Conservation (phyloP, 805 yeast species). For the Metschnikowia kofuensis region DNA sequence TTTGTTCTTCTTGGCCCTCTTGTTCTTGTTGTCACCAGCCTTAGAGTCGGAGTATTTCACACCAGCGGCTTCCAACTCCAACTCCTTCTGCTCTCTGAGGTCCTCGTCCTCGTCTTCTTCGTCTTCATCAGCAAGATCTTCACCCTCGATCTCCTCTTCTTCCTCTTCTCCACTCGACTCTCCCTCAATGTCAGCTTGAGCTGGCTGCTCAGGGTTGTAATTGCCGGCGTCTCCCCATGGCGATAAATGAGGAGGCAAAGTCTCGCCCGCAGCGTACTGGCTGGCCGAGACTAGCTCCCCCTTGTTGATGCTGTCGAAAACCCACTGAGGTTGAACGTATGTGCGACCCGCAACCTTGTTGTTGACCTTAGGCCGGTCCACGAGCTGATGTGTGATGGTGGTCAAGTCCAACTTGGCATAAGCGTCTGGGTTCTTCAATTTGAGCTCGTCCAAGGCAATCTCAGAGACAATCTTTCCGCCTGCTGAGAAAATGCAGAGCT, state of each 20-base stretch:
- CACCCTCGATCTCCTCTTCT: conserved; percentile 50
- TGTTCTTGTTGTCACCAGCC: conserved; percentile 16
- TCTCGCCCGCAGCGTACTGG: conserved; percentile 88
- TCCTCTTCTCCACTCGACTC: conserved; percentile 45
- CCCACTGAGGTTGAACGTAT: conserved; percentile 97
- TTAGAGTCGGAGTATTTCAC: conserved; percentile 63
- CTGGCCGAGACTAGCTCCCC: conserved; percentile 71
- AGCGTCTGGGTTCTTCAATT: conserved; percentile 44
- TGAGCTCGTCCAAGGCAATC: conserved; percentile 76
- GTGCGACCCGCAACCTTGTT: conserved; percentile 87
- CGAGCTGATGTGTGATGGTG: conserved; percentile 85
- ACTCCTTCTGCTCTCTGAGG: conserved; percentile 79
- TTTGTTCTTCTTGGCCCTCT: conserved; percentile 27
- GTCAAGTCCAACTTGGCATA: conserved; percentile 55
- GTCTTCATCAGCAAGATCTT: conserved; percentile 37
- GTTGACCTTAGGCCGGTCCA: conserved; percentile 82
- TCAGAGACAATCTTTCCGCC: conserved; percentile 89
- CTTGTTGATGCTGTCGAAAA: conserved; percentile 87
- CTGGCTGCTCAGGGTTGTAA: conserved; percentile 73
- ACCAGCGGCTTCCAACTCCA: conserved; percentile 79
- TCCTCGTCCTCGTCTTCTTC: conserved; percentile 58
- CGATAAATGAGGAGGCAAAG: conserved; percentile 92
- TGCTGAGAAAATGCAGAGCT: conserved; percentile 78
- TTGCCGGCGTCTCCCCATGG: conserved; percentile 98
- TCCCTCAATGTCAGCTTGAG: conserved; percentile 38